Conservation (phyloP, 2,329 filamentous ascomycete species). For the Trichoderma sp. region DNA sequence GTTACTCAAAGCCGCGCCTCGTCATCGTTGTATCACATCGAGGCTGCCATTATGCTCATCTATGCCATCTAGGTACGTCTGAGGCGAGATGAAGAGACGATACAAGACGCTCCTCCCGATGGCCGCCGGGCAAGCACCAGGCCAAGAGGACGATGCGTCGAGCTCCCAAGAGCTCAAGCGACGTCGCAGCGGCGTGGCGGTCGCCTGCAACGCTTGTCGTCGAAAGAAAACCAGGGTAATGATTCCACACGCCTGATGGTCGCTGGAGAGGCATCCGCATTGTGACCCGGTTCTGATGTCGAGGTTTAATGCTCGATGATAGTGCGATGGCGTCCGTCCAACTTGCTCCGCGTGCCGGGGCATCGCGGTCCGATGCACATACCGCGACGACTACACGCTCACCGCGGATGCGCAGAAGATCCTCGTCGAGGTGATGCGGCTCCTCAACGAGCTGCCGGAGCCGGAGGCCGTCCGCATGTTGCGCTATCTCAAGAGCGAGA, state of each 20-base stretch:
- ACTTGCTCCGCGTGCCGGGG: conserved; percentile 31
- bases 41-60: neutral
- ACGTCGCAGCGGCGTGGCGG: conserved; percentile 8
- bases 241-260: neutral
- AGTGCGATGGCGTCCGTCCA: conserved; percentile 35
- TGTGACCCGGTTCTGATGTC: no score
- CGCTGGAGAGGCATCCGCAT: neutral
- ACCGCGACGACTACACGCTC: conserved; percentile 30
- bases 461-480: conserved; percentile 32
- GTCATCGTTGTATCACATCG: neutral
- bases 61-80: neutral
- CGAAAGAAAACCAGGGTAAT: conserved; percentile 19
- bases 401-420: conserved; percentile 22
- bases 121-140: neutral
- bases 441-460: conserved; percentile 34
- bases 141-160: neutral
- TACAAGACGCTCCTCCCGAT: neutral
- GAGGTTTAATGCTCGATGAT: neutral
- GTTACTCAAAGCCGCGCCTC: neutral
- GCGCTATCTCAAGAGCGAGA: conserved; percentile 31
- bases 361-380: conserved; percentile 28
- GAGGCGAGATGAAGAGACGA: neutral
- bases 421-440: conserved; percentile 34
- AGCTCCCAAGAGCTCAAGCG: neutral
- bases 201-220: conserved; percentile 20